These are phyloP conservation scores for Plectosphaerella cucumerina DNA, from an alignment of 2,329 filamentous ascomycete species.

Conservation along the genomic window DNA sequence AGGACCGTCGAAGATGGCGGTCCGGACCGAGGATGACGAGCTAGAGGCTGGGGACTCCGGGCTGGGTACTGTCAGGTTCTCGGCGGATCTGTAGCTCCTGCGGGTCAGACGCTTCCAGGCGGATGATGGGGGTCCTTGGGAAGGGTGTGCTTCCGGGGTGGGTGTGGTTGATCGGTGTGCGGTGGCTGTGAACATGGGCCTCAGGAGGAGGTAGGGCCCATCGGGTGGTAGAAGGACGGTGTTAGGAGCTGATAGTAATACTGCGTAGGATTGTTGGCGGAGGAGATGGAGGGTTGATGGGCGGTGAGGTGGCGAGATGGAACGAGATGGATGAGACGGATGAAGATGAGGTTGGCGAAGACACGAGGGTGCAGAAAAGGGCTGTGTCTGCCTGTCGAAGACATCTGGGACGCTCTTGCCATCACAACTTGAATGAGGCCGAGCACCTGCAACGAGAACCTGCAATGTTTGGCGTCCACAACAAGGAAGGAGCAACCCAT, in stretches of 20 bases:
- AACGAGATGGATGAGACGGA: no score
- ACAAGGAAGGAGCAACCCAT: no score
- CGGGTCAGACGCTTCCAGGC: constrained; percentile 1
- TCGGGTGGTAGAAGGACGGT: background rate
- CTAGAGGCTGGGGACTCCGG: background rate
- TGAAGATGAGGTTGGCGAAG: background rate
- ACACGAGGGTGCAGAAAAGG: background rate
- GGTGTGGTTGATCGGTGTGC: constrained; percentile 8
- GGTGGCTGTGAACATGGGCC: constrained; percentile 2
- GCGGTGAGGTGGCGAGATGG: background rate
- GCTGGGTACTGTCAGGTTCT: background rate
- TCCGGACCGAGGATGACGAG: background rate
- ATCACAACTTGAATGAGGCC: background rate
- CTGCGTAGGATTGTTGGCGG: background rate
- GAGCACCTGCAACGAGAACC: background rate
- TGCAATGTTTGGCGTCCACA: no score
- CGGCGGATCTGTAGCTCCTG: constrained; percentile 7
- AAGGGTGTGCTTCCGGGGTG: constrained; percentile 5
- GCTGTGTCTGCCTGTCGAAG: background rate
- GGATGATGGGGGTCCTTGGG: constrained; percentile 4
- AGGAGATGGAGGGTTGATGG: background rate
- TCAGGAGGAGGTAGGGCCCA: background rate
- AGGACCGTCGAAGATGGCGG: background rate
- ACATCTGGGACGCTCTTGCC: background rate
- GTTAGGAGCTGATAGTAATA: background rate